Evolutionary conservation across 208 protist species (phyloP), one percentile per base, ranked within the genome.

Genomic region (Crithidia thermophila): DNA sequence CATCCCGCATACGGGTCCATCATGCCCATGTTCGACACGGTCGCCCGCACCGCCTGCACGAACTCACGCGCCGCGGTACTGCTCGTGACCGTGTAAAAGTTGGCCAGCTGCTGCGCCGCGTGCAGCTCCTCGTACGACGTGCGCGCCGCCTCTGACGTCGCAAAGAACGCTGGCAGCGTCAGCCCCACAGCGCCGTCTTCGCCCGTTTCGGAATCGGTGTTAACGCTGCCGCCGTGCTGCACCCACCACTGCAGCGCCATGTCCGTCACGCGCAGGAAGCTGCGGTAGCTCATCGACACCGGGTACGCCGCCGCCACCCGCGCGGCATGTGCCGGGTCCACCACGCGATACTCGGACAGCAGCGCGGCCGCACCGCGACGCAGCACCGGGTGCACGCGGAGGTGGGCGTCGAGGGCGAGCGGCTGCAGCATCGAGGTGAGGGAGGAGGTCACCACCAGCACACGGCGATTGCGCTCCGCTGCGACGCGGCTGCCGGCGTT

Each of bases 201-300:
- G 20, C 0, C 16, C 28, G 21, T 42, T 51, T 14, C 36, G n/a
- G n/a, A n/a, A n/a, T n/a, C n/a, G n/a, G n/a, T n/a, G n/a, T n/a
- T n/a, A n/a, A n/a, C n/a, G n/a, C n/a, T n/a, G n/a, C n/a, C n/a
- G n/a, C n/a, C 7, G 27, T 61, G 27, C 20, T 50, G 31, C 33
- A 68, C 65, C 45, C 78, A 72, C 46, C 60, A 72, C 71, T 72
- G 74, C 57, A 94, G 59, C 13, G 88, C 72, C 64, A 91, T 78
- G 62, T 94, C 83, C 18, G 88, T 94, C 37, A 91, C 64, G 28
- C 84, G 83, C 21, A 90, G 62, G 53, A 94, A 90, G 28, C 82
- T 72, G 60, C 72, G 72, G 68, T 81, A 91, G 69, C 77, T 88
- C 49, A 94, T 56, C 20, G 70, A 77, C 21, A 69, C 34, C 10